Conservation (phyloP, 352 stramenopile species). For the Vaucheria bursata region DNA sequence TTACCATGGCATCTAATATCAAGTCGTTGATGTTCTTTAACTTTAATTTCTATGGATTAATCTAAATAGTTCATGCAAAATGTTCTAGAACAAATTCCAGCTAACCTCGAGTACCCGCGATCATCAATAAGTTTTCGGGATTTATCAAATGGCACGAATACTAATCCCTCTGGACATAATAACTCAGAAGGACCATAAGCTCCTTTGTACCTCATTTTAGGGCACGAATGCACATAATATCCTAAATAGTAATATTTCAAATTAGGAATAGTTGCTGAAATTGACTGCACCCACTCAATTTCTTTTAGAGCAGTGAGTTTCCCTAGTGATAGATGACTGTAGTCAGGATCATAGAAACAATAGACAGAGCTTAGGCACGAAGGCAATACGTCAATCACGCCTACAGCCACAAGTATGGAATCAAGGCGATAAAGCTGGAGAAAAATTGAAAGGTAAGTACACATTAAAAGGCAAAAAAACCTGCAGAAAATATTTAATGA, state of each 20-base stretch:
- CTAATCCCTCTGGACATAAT: slow-evolving; percentile 48
- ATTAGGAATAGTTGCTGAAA: background rate
- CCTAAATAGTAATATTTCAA: slow-evolving; percentile 55
- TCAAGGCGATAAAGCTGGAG: slow-evolving; percentile 51
- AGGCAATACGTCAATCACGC: slow-evolving; percentile 55
- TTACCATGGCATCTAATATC: no score
- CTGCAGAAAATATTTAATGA: no score
- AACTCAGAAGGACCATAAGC: slow-evolving; percentile 52
- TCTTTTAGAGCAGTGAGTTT: slow-evolving; percentile 54
- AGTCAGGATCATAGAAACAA: slow-evolving; percentile 55
- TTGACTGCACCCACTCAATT: slow-evolving; percentile 51
- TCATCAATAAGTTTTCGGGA: no score
- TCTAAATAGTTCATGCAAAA: no score
- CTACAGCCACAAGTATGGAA: slow-evolving; percentile 52
- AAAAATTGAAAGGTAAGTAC: no score
- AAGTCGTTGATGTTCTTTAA: no score
- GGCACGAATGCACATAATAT: slow-evolving; percentile 55
- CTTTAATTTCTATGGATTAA: no score
- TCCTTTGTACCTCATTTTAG: slow-evolving; percentile 57
- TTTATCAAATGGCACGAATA: slow-evolving; percentile 49
- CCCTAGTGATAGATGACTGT: slow-evolving; percentile 47
- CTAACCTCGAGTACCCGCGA: no score
- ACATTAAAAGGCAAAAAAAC: no score
- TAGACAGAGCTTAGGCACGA: slow-evolving; percentile 54
- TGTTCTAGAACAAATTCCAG: no score